phyloP scores from a whole-genome alignment of 2,329 filamentous ascomycete species.

The Exophiala calicioides region DNA sequence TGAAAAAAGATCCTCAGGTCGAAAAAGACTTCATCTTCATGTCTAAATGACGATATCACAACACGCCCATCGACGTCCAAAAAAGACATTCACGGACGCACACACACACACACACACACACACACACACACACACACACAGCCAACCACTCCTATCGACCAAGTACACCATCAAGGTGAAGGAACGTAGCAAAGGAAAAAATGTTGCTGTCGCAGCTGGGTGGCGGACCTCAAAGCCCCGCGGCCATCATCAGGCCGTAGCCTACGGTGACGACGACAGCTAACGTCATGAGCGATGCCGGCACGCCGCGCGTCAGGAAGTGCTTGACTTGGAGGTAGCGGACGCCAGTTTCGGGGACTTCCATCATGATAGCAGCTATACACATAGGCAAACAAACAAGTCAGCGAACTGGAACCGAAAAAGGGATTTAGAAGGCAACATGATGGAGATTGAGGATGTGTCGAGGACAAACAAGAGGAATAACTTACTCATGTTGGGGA shows the following conservation, averaged over 20 bases:
- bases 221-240: conserved; percentile 66
- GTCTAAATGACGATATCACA: no score
- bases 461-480: not conserved
- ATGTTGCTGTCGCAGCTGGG: no score
- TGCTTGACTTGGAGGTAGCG: conserved; percentile 90
- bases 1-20: no score
- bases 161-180: no score
- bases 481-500: conserved; percentile 99
- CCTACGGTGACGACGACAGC: conserved; percentile 82
- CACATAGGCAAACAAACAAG: not conserved
- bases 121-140: no score
- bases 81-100: no score
- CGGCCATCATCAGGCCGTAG: conserved; percentile 83
- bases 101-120: no score
- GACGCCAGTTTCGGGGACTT: conserved; percentile 86
- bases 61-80: no score
- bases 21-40: no score
- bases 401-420: not conserved
- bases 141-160: no score
- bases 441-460: not conserved
- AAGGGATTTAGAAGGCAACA: no score
- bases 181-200: no score
- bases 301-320: conserved; percentile 91
- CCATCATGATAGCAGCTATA: conserved; percentile 96
- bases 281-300: conserved; percentile 79